Percentiles rank a stretch among this genome's conserved stretches.
These are phyloP conservation scores for Paramecium biaurelia DNA, from an alignment of 73 alveolate species.

Conservation along the genomic window DNA sequence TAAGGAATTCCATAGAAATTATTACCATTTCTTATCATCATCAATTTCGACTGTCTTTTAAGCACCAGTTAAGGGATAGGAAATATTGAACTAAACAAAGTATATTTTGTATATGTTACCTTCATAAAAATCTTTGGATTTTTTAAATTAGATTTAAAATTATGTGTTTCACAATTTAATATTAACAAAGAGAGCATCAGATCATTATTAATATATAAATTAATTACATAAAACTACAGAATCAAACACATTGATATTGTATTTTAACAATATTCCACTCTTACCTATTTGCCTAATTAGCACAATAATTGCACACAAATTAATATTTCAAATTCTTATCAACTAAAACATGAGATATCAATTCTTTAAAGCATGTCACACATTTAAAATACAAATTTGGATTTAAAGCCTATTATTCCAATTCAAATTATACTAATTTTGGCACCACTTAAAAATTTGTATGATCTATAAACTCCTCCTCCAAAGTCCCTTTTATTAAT, in stretches of 20 bases:
- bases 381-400: neutral
- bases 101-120: slow-evolving; percentile 37
- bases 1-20: neutral
- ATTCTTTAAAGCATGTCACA: neutral
- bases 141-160: slow-evolving; percentile 47
- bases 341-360: neutral
- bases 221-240: neutral
- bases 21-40: slow-evolving; percentile 87
- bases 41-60: slow-evolving; percentile 91
- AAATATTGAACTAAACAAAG: slow-evolving; percentile 81
- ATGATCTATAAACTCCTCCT: neutral
- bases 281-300: neutral
- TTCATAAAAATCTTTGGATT: slow-evolving; percentile 45
- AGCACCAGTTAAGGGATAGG: slow-evolving; percentile 91
- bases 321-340: neutral
- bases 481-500: neutral
- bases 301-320: neutral
- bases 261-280: neutral
- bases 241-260: neutral
- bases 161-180: slow-evolving; percentile 26
- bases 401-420: neutral
- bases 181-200: neutral
- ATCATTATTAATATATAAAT: neutral
- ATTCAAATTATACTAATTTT: neutral
- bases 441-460: neutral